Evolutionary conservation across 2,329 filamentous ascomycete species (phyloP).

Genomic region (Sporothrix pseudoabietina): DNA sequence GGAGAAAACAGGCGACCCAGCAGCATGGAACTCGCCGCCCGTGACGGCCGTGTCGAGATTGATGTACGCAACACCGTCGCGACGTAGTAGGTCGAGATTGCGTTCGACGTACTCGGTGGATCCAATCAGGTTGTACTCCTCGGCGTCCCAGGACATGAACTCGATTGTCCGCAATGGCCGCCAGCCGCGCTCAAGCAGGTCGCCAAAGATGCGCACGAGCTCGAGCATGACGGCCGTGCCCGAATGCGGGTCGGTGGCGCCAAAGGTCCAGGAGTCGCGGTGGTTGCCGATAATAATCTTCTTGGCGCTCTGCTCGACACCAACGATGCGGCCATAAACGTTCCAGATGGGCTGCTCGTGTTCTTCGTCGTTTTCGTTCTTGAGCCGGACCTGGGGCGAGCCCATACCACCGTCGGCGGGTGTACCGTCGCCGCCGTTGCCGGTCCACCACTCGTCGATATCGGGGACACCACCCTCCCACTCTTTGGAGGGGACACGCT

Average conservation of each 20-base stretch:
- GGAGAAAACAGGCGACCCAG: conserved; percentile 78
- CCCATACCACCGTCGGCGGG: conserved; percentile 39
- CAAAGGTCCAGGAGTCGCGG: conserved; percentile 89
- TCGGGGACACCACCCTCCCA: conserved; percentile 81
- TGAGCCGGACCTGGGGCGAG: conserved; percentile 76
- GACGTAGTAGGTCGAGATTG: conserved; percentile 70
- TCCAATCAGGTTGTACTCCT: conserved; percentile 89
- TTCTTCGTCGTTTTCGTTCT: conserved; percentile 84
- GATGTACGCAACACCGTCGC: conserved; percentile 80
- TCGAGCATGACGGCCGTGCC: conserved; percentile 92
- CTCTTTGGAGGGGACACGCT: conserved; percentile 60
- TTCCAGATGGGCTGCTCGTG: conserved; percentile 88
- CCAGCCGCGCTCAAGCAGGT: conserved; percentile 78
- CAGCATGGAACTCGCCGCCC: conserved; percentile 72
- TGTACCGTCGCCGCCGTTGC: conserved; percentile 52
- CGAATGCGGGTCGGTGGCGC: conserved; percentile 80
- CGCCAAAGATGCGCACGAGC: conserved; percentile 80
- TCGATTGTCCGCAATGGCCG: conserved; percentile 90
- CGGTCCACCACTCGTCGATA: conserved; percentile 81
- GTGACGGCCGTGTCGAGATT: conserved; percentile 85
- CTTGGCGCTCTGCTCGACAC: conserved; percentile 81
- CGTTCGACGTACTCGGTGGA: conserved; percentile 95
- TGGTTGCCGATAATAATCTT: conserved; percentile 90
- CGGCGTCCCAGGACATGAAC: conserved; percentile 95
- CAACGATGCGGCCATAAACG: conserved; percentile 78